Percentiles rank a stretch among this genome's conserved stretches.
These are phyloP conservation scores for Trichophyton verrucosum DNA, from an alignment of 2,329 filamentous ascomycete genomes.

Conservation along the genomic window DNA sequence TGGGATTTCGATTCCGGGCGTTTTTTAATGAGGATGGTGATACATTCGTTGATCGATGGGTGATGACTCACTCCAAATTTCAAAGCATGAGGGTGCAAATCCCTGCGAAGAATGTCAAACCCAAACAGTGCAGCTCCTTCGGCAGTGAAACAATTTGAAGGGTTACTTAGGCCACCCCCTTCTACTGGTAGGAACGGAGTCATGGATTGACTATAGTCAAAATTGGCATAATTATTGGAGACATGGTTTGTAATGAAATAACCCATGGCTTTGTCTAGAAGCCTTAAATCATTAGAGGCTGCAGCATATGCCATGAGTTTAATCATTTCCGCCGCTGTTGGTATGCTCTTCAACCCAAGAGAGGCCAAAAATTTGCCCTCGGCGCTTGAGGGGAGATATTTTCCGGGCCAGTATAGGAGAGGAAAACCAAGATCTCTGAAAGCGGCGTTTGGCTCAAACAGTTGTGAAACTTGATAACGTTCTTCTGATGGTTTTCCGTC, in stretches of 20 bases:
- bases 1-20: conserved; percentile 57
- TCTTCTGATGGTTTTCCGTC: conserved; percentile 46
- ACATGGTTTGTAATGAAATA: conserved; percentile 77
- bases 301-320: conserved; percentile 58
- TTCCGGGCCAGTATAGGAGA: conserved; percentile 70
- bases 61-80: conserved; percentile 81
- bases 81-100: conserved; percentile 65
- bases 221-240: conserved; percentile 59
- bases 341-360: conserved; percentile 62
- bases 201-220: conserved; percentile 44
- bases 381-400: conserved; percentile 49
- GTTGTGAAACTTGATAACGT: conserved; percentile 58
- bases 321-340: conserved; percentile 61
- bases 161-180: conserved; percentile 54
- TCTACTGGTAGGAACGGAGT: conserved; percentile 62
- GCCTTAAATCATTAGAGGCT: conserved; percentile 37
- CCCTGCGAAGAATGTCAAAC: conserved; percentile 62
- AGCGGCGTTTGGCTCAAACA: conserved; percentile 66
- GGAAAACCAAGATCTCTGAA: conserved; percentile 60
- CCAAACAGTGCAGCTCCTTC: conserved; percentile 62
- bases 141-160: conserved; percentile 72
- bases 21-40: conserved; percentile 56
- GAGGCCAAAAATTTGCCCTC: conserved; percentile 63
- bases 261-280: conserved; percentile 58
- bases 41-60: conserved; percentile 64